A percentile compares a stretch with the other conserved stretches of the same genome.
Conservation (phyloP, 208 protist genomes). For the Entamoeba dispar region DNA sequence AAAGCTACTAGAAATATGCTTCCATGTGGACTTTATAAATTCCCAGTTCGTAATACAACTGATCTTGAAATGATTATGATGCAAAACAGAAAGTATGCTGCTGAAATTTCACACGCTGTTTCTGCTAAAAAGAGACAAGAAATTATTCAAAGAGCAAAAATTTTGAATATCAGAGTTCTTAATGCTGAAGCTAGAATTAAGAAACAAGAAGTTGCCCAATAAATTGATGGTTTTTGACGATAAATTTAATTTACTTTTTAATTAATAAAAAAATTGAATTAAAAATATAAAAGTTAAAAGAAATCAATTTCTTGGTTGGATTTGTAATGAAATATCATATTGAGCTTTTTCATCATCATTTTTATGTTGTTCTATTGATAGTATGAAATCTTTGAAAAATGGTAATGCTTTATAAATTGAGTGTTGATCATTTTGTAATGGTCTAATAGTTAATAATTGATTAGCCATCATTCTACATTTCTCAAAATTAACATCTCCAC, state of each 20-base stretch:
- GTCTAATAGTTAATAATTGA: background rate
- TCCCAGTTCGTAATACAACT: slow-evolving; percentile 64
- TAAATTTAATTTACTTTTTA: too few species aligned
- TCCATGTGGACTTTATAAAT: slow-evolving; percentile 84
- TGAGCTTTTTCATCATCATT: background rate
- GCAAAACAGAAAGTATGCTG: slow-evolving; percentile 94
- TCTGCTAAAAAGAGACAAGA: slow-evolving; percentile 71
- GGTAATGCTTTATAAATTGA: background rate
- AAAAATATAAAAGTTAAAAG: background rate
- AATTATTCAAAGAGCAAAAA: slow-evolving; percentile 78
- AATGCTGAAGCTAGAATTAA: slow-evolving; percentile 70
- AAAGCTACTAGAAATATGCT: slow-evolving; percentile 74
- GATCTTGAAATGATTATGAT: slow-evolving; percentile 95
- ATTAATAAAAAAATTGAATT: too few species aligned
- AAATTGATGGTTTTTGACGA: background rate
- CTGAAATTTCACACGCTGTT: slow-evolving; percentile 77
- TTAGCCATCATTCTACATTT: background rate
- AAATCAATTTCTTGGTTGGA: background rate
- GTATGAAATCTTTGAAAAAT: background rate
- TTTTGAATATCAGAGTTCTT: slow-evolving; percentile 89
- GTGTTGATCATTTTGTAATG: background rate
- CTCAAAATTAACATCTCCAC: background rate
- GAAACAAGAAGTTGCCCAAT: background rate
- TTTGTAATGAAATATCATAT: background rate
- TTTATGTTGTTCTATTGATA: background rate